These are phyloP conservation scores for Fusarium metavorans DNA, from an alignment of 2,329 filamentous ascomycete species.

Conservation along the genomic window DNA sequence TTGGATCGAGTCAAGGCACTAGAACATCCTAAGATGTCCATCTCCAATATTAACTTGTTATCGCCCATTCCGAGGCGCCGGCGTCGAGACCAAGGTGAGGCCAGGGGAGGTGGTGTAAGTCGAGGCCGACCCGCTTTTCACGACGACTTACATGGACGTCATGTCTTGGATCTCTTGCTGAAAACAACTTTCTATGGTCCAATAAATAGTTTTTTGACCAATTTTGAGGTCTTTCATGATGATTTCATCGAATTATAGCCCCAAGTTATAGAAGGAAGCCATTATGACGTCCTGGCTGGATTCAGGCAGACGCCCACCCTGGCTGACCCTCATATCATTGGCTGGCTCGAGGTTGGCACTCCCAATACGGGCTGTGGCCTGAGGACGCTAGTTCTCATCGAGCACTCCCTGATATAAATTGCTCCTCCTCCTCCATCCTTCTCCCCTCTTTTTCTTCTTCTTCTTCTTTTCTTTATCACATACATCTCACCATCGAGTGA, in stretches of 20 bases:
- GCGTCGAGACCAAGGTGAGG: not conserved
- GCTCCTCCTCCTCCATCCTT: not conserved
- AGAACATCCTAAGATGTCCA: not conserved
- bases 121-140: not conserved
- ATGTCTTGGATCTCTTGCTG: not conserved
- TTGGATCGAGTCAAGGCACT: not conserved
- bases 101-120: not conserved
- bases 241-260: not conserved
- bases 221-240: not conserved
- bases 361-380: conserved; percentile 23
- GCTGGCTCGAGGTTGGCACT: not conserved
- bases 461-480: not conserved
- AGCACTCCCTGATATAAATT: conserved; percentile 24
- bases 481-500: not conserved
- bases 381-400: conserved; percentile 31
- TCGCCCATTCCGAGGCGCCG: not conserved
- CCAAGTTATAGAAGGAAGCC: not conserved
- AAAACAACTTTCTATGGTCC: not conserved
- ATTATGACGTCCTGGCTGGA: not conserved
- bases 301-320: not conserved
- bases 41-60: accelerated
- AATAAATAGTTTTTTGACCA: not conserved
- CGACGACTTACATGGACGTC: not conserved
- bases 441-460: not conserved
- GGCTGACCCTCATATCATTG: not conserved